Percentiles rank a stretch among this genome's conserved stretches.
phyloP scores from a whole-genome alignment of 352 stramenopile species.

The Phytophthora europaea region DNA sequence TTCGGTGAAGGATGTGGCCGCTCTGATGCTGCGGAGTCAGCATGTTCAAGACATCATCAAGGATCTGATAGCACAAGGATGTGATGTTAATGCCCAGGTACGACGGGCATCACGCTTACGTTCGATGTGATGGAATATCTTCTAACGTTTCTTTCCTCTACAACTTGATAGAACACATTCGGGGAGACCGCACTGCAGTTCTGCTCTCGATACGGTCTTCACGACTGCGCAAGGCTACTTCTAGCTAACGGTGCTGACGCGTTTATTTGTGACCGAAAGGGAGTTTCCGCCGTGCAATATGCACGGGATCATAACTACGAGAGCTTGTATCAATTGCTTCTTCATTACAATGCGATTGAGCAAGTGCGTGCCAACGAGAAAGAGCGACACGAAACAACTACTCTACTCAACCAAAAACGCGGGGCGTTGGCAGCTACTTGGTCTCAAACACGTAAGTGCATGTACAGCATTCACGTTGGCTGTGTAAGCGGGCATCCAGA shows the following conservation, averaged over 20 bases:
- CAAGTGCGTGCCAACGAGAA: conserved; percentile 43
- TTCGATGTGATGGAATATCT: neutral
- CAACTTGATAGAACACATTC: conserved; percentile 63
- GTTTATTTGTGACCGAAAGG: conserved; percentile 45
- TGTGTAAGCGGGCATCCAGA: no score
- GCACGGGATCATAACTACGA: conserved; percentile 46
- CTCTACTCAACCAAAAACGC: conserved; percentile 50
- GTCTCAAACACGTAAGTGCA: conserved; percentile 63
- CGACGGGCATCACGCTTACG: neutral
- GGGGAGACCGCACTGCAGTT: conserved; percentile 70
- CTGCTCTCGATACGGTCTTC: conserved; percentile 60
- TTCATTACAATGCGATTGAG: conserved; percentile 60
- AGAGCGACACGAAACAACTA: conserved; percentile 28
- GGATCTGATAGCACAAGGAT: conserved; percentile 41
- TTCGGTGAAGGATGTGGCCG: conserved; percentile 43
- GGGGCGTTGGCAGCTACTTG: conserved; percentile 57
- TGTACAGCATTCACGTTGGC: neutral
- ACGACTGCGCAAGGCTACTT: conserved; percentile 67
- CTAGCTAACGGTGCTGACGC: conserved; percentile 51
- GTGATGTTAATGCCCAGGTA: conserved; percentile 69
- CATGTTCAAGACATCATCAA: conserved; percentile 53
- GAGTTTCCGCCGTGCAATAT: conserved; percentile 53
- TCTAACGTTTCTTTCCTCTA: neutral
- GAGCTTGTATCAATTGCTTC: conserved; percentile 47
- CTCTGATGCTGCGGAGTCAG: conserved; percentile 44